Percentiles rank a stretch among this genome's conserved stretches.
Conservation (phyloP, 2,329 filamentous ascomycete species). For the Elsinoe arachidis region DNA sequence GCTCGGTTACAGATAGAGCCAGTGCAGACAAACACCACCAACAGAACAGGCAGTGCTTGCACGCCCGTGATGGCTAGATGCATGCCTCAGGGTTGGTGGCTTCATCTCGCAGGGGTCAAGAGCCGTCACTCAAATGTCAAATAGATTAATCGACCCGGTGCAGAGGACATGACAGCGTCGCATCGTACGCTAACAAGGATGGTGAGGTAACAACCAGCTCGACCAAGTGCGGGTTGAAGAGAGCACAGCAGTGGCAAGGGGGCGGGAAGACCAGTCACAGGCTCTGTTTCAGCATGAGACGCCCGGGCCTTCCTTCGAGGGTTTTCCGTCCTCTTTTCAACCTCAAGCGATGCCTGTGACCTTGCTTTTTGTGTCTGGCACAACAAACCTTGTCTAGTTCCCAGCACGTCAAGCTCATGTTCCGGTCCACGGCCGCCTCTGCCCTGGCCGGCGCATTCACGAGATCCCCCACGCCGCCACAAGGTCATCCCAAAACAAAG, state of each 20-base stretch:
- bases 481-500: not conserved
- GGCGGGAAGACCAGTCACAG: not conserved
- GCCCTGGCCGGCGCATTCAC: not conserved
- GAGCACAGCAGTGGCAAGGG: not conserved
- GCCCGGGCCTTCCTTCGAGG: not conserved
- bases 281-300: not conserved
- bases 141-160: not conserved
- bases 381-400: not conserved
- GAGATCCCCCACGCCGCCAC: not conserved
- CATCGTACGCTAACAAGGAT: not conserved
- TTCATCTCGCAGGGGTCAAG: not conserved
- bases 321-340: not conserved
- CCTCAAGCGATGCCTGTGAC: not conserved
- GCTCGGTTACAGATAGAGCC: not conserved
- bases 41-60: not conserved
- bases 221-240: too few relatives aligned
- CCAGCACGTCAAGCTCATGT: not conserved
- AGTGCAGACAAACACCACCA: not conserved
- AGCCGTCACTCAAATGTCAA: not conserved
- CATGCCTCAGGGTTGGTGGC: conserved; percentile 1
- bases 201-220: not conserved
- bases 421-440: not conserved
- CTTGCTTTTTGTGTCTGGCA: not conserved
- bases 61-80: not conserved
- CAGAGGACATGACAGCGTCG: conserved; percentile 8